Conservation (phyloP, 345 rosid species). For the Lumnitzera racemosa region DNA sequence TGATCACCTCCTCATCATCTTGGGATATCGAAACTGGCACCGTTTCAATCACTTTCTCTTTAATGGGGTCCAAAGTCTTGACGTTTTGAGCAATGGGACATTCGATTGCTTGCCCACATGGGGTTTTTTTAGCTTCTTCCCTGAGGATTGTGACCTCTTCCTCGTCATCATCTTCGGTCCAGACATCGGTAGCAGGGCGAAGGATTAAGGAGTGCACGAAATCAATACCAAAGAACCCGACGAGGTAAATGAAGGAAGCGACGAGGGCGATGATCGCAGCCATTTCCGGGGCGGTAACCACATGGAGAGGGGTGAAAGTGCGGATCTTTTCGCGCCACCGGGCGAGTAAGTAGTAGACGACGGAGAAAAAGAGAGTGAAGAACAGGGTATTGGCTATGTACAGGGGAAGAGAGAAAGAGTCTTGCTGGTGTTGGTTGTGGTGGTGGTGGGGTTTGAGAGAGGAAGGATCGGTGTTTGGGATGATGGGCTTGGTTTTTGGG, state of each 20-base stretch:
- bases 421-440: slow-evolving; percentile 16
- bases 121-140: slow-evolving; percentile 27
- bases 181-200: slow-evolving; percentile 41
- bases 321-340: slow-evolving; percentile 83
- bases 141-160: slow-evolving; percentile 27
- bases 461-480: not conserved
- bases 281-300: slow-evolving; percentile 46
- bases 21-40: slow-evolving; percentile 8
- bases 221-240: slow-evolving; percentile 64
- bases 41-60: slow-evolving; percentile 10
- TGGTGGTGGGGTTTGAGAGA: not conserved
- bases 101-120: slow-evolving; percentile 48
- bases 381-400: slow-evolving; percentile 49
- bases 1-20: slow-evolving; percentile 48
- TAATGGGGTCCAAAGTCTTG: not conserved
- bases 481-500: not conserved
- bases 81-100: slow-evolving; percentile 9
- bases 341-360: slow-evolving; percentile 50
- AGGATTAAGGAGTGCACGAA: slow-evolving; percentile 49
- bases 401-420: slow-evolving; percentile 44
- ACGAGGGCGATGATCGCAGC: slow-evolving; percentile 42
- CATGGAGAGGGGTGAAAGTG: slow-evolving; percentile 50
- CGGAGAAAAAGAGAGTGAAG: slow-evolving; percentile 59
- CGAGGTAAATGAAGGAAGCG: slow-evolving; percentile 48
- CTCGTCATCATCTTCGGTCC: slow-evolving; percentile 38